Base-by-base conservation (phyloP, 257 asterid species). In the Fraxinus pennsylvanica region DNA sequence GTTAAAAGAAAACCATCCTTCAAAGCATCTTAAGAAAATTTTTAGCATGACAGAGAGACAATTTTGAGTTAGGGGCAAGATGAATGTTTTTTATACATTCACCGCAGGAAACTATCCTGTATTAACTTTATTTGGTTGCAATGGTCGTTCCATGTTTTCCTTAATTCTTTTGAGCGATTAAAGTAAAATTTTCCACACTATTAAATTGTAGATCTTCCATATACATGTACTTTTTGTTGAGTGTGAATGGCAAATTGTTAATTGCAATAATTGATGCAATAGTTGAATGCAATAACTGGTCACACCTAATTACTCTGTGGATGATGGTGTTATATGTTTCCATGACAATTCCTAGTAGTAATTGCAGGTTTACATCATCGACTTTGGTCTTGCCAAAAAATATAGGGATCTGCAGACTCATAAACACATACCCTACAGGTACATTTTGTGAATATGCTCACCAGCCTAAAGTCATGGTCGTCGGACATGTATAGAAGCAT, bases 401-500 rank as follows among this genome's bases (percentile, higher is more conserved):
- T 84, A 84, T 75, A 81, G 83, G 74, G 85, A 84, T 79, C 81
- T 84, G 70, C 87, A 84, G 74, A 84, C 87, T 74, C 87, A 84
- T 68, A 84, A 84, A 76, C 87, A 84, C 81, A 84, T 84, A 78
- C 87, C 87, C 17, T 84, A 84, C 87, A 84, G 87, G 84, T 84
- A 72, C n/a, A 3, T 65, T 43, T 38, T 10, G 12, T 57, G 9
- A 7, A 59, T 63, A 10, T 27, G 69, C 36, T 63, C 36, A 27
- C 36, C 12, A 63, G 35, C 36, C n/a, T 27, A 27, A 22, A 63
- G 35, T 63, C n/a, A 5, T 12, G 17, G 35, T 12, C 9, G 0
- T 63, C 1, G 36, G 69, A 63, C 9, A 25, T 63, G 69, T 63
- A 63, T 63, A 59, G 7, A 59, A 59, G 36, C 69, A 25, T 63